Percentiles rank a stretch among this genome's conserved stretches.
Evolutionary conservation across 805 yeast genomes (phyloP).

Genomic region (Groenewaldozyma tartarivorans): DNA sequence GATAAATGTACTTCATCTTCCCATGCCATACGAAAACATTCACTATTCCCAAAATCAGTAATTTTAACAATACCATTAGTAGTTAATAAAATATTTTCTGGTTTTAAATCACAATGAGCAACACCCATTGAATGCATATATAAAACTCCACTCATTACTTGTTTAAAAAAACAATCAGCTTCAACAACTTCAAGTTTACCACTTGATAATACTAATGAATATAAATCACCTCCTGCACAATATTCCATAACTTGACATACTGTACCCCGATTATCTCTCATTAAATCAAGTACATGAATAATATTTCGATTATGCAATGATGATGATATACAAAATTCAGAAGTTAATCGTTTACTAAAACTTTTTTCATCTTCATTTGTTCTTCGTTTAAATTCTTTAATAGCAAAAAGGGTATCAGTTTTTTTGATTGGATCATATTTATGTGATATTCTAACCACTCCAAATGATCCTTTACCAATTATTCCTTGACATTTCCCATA

Average conservation of each 20-base stretch:
- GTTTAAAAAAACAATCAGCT: slow-evolving; percentile 85
- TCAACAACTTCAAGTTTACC: slow-evolving; percentile 51
- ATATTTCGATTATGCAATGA: slow-evolving; percentile 69
- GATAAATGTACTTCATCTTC: slow-evolving; percentile 61
- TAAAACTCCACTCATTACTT: slow-evolving; percentile 67
- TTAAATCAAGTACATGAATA: slow-evolving; percentile 66
- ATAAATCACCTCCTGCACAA: slow-evolving; percentile 80
- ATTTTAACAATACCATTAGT: slow-evolving; percentile 57
- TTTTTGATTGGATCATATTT: slow-evolving; percentile 33
- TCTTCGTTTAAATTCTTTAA: slow-evolving; percentile 62
- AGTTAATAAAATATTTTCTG: slow-evolving; percentile 72
- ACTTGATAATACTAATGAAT: slow-evolving; percentile 45
- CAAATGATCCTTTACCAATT: slow-evolving; percentile 89
- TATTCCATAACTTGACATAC: slow-evolving; percentile 92
- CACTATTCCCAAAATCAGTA: slow-evolving; percentile 86
- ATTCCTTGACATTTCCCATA: slow-evolving; percentile 94
- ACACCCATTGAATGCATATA: slow-evolving; percentile 89
- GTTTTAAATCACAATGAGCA: slow-evolving; percentile 87
- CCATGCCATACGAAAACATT: slow-evolving; percentile 87
- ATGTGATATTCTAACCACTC: slow-evolving; percentile 85
- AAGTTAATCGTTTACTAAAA: slow-evolving; percentile 65
- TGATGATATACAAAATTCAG: slow-evolving; percentile 83
- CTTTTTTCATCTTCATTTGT: slow-evolving; percentile 46
- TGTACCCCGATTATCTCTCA: slow-evolving; percentile 64
- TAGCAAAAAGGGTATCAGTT: slow-evolving; percentile 51